Base-by-base conservation (phyloP, 345 rosid species). In the Pugionium dolabratum region DNA sequence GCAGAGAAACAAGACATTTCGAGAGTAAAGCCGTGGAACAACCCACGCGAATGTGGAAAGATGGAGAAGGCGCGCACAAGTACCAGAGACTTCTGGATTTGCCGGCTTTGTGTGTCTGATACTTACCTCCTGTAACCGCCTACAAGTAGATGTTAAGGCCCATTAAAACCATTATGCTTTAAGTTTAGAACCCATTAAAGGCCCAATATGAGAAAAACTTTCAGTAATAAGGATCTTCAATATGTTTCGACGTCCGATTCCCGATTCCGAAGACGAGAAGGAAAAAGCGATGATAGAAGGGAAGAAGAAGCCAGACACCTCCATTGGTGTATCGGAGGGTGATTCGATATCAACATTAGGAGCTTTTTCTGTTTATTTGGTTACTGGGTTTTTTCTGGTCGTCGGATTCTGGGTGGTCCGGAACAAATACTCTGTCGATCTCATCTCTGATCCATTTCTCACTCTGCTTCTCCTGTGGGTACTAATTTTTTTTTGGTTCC, bases 391-490 rank as follows among this genome's bases (percentile, higher is more conserved):
- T 9, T 80, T 64, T 54, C 57, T 89, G 60, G 83, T 67, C 7
- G 18, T 68, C 9, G 84, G 91, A 49, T 71, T 78, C 34, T 79
- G 82, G 86, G 79, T 81, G 39, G 79, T 80, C 25, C 77, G 78
- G 57, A 57, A 63, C 59, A 70, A 71, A 37, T 81, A 69, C 69
- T 81, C 78, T 56, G 68, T 78, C 72, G 73, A 76, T 77, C 88
- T 87, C 51, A 64, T 87, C 62, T 84, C 93, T 45, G 70, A 86
- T 74, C 83, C 98, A 54, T 44, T 77, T 43, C 72, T 25, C 42
- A 86, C 95, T 51, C 86, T 89, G 52, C 75, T 74, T 66, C 67
- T 84, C 43, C 71, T 87, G 62, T 89, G 84, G 85, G 95, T 84
- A 82, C 54, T 9, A 0, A 4, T 3, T 33, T 54, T 2, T 43